phyloP scores from a whole-genome alignment of 169 alveolate genomes.

The Theileria orientalis region DNA sequence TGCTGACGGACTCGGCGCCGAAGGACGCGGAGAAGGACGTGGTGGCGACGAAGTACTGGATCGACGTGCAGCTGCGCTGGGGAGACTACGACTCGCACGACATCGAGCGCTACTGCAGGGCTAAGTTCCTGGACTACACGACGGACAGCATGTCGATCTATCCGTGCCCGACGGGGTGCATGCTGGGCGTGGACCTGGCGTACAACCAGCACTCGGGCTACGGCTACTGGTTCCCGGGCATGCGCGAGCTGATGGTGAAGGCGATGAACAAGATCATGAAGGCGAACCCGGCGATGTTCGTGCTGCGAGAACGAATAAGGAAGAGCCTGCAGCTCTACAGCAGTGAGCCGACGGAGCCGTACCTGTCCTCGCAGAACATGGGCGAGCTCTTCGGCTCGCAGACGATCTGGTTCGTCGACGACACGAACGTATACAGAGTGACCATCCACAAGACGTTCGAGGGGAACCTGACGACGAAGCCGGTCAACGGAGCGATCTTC shows the following conservation, averaged over 20 bases:
- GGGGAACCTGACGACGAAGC: constrained; percentile 99
- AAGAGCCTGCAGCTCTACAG: constrained; percentile 99
- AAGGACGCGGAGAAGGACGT: constrained; percentile 85
- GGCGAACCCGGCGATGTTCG: constrained; percentile 99
- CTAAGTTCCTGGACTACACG: constrained; percentile 99
- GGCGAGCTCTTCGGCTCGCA: constrained; percentile 98
- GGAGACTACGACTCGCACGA: constrained; percentile 99
- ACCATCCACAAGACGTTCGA: constrained; percentile 99
- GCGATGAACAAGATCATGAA: constrained; percentile 99
- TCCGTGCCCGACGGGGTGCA: constrained; percentile 98
- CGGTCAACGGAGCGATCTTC: constrained; percentile 99
- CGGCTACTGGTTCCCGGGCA: constrained; percentile 99
- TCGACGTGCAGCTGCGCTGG: constrained; percentile 99
- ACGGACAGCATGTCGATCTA: constrained; percentile 98
- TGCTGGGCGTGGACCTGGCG: constrained; percentile 98
- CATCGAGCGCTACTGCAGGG: constrained; percentile 98
- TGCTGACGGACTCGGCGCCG: constrained; percentile 89
- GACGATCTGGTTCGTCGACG: constrained; percentile 99
- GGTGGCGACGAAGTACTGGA: constrained; percentile 90
- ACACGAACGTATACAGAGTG: constrained; percentile 99
- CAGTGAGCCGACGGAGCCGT: constrained; percentile 99
- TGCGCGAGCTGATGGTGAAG: constrained; percentile 91
- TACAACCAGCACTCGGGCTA: constrained; percentile 98
- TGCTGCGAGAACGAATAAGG: constrained; percentile 98
- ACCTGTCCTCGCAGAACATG: constrained; percentile 95